Conservation (phyloP, 148 eudicot species). For the Spergularia marina region DNA sequence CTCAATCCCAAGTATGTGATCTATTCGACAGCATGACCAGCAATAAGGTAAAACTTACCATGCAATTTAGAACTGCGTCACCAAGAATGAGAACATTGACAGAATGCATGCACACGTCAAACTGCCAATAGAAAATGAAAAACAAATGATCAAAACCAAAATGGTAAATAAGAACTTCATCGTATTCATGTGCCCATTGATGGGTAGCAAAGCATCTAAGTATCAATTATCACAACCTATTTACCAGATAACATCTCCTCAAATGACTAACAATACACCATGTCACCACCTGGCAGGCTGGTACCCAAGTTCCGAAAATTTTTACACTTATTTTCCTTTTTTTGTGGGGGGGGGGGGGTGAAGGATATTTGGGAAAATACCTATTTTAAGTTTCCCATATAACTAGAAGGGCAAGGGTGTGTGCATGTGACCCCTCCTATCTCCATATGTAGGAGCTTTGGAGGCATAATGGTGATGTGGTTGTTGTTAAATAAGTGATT, state of each 20-base stretch:
- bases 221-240: not conserved
- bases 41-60: constrained; percentile 1
- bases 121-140: constrained; percentile 14
- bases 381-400: too few species aligned
- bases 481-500: too few species aligned
- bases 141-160: not conserved
- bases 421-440: too few species aligned
- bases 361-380: not conserved
- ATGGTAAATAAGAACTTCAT: not conserved
- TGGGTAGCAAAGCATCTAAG: not conserved
- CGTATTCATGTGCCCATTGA: not conserved
- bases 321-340: not conserved
- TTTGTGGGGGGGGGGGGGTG: not conserved
- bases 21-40: not conserved
- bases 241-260: not conserved
- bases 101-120: constrained; percentile 12
- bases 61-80: constrained; percentile 10
- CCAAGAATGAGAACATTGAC: constrained; percentile 17
- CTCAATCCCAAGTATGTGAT: not conserved
- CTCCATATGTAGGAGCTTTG: too few species aligned
- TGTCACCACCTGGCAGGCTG: too few species aligned
- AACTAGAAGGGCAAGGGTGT: too few species aligned
- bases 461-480: too few species aligned
- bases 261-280: not conserved
- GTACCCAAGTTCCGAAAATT: not conserved